Base-by-base conservation (phyloP, 1,284 basidiomycete genomes). In the Melampsora occidentalis region DNA sequence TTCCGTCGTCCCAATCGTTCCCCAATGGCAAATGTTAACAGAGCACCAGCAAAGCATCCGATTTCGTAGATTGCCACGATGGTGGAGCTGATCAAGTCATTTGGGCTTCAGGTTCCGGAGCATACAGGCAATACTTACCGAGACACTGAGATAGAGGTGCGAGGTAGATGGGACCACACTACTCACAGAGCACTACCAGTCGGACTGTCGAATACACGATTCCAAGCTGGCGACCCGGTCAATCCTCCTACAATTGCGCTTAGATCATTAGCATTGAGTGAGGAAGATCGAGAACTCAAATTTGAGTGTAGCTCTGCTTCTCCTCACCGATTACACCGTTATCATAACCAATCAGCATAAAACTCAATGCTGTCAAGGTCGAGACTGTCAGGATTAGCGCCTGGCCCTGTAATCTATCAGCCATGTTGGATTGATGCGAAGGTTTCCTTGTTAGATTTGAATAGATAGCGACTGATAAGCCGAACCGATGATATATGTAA, bases 1-100 rank as follows among this genome's bases (percentile, higher is more conserved):
- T 66, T 79, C 53, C 79, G 78, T 63, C 82, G 78, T 28, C 82
- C 82, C 5, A 83, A 71, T 10, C 62, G 62, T 59, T 83, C 81
- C 7, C 82, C 82, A n/a, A 83, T 76, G 9, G 80, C 76, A 20
- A 81, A 79, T 14, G 80, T 79, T 18, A 81, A 73, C 31, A 83
- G 59, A 6, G 82, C 72, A 14, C 82, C 82, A 7, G 79, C 77
- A 68, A 78, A 81, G 64, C 80, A 81, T 9, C 82, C 82, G 67
- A 82, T 80, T 70, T 83, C 82, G 77, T 82, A 83, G 57, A 82
- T 82, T 62, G 81, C 80, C 48, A 83, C 81, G 70, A 83, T 82
- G 1, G 81, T 81, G 4, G 81, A 79, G 33, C 80, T 77, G 57
- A 76, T 49, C 73, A 82, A 81, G 46, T 46, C 14, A 46, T 46